A percentile compares a stretch with the other conserved stretches of the same genome.
Conservation (phyloP, 805 yeast genomes). For the Cyberlindnera galapagoensis region DNA sequence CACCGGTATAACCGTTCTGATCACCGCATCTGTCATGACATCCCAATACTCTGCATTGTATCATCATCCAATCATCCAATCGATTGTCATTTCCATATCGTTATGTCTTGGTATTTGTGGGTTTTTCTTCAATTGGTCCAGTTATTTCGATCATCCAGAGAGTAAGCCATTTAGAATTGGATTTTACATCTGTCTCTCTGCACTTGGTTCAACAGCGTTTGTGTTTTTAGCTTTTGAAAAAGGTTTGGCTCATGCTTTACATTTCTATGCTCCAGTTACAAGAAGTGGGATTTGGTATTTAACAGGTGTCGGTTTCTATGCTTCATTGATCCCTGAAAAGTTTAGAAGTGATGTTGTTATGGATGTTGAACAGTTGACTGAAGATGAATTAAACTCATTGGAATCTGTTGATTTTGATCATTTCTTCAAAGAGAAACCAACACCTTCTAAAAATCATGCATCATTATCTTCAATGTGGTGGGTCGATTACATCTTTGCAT, state of each 20-base stretch:
- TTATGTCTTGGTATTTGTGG: conserved; percentile 65
- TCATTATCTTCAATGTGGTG: conserved; percentile 66
- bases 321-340: conserved; percentile 83
- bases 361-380: conserved; percentile 37
- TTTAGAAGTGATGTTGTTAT: conserved; percentile 67
- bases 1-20: conserved; percentile 86
- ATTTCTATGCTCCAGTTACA: conserved; percentile 60
- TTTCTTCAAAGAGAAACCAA: conserved; percentile 39
- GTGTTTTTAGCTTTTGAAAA: conserved; percentile 46
- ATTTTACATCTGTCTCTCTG: conserved; percentile 74
- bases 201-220: conserved; percentile 65
- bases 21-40: conserved; percentile 82
- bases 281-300: conserved; percentile 71
- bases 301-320: conserved; percentile 82
- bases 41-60: conserved; percentile 77
- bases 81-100: conserved; percentile 54
- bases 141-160: conserved; percentile 82
- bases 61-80: conserved; percentile 43
- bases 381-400: conserved; percentile 25
- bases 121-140: conserved; percentile 83
- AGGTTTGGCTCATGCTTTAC: conserved; percentile 46
- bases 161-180: conserved; percentile 71
- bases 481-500: conserved; percentile 67
- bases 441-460: conserved; percentile 24
- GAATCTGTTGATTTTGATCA: conserved; percentile 24